Evolutionary conservation across 257 asterid genomes (phyloP).

Genomic region (Plantago major): DNA sequence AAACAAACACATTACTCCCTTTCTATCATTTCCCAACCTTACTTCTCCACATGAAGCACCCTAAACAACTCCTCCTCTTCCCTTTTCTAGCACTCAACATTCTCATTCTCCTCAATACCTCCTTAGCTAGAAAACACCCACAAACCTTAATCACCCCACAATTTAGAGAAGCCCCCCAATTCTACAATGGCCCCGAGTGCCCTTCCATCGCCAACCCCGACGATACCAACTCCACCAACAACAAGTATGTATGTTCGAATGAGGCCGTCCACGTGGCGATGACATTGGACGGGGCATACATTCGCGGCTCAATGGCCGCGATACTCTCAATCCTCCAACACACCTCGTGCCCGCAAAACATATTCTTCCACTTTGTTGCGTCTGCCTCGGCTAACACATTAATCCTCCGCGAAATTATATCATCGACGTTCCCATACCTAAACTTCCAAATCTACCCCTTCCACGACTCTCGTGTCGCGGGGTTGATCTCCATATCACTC

Average conservation of each 20-base stretch:
- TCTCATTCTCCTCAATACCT: conserved; percentile 9
- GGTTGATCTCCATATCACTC: conserved; percentile 38
- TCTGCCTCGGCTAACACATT: conserved; percentile 22
- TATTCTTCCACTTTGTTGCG: conserved; percentile 42
- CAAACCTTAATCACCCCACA: conserved; percentile 9
- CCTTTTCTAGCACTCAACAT: conserved; percentile 21
- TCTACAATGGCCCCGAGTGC: conserved; percentile 49
- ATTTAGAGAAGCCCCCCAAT: conserved; percentile 57
- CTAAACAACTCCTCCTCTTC: conserved; percentile 12
- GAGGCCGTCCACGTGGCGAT: conserved; percentile 52
- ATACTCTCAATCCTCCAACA: conserved; percentile 53
- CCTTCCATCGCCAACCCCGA: conserved; percentile 13
- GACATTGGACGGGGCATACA: conserved; percentile 53
- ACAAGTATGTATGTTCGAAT: conserved; percentile 27
- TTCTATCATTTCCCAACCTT: conserved; percentile 14
- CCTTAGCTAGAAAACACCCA: conserved; percentile 1
- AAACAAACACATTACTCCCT: conserved; percentile 1
- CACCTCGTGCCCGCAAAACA: conserved; percentile 51
- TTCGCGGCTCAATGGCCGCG: conserved; percentile 69
- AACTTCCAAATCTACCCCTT: conserved; percentile 25
- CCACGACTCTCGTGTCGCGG: conserved; percentile 24
- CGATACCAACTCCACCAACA: not conserved
- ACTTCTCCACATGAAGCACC: conserved; percentile 26
- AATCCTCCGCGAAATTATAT: conserved; percentile 16
- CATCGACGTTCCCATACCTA: conserved; percentile 32